Conservation (phyloP, 108 stramenopile genomes). For the Skeletonema costatum region DNA sequence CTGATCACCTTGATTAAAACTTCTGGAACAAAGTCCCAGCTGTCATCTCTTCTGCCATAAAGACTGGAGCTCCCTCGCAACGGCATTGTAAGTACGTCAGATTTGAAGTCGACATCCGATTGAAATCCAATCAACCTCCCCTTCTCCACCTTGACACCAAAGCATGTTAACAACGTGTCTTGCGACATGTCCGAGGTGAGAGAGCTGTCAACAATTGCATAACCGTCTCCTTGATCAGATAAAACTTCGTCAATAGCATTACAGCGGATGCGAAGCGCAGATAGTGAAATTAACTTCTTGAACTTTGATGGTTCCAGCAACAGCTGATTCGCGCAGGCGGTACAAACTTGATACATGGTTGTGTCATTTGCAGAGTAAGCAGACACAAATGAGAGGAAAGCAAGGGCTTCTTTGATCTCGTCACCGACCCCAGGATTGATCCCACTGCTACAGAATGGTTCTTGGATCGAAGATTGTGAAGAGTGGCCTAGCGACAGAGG, state of each 20-base stretch:
- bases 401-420: conserved; percentile 35
- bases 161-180: conserved; percentile 13
- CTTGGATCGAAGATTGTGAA: conserved; percentile 7
- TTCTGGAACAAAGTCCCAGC: conserved; percentile 1
- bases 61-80: not conserved
- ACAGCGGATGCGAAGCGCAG: conserved; percentile 23
- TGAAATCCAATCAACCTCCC: conserved; percentile 26
- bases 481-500: conserved; percentile 20
- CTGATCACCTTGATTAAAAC: conserved; percentile 8
- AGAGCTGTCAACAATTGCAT: not conserved
- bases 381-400: conserved; percentile 42
- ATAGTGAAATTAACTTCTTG: conserved; percentile 30
- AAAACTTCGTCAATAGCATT: conserved; percentile 20
- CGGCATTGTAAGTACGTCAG: conserved; percentile 1
- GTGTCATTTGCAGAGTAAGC: conserved; percentile 39
- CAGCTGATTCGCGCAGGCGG: conserved; percentile 59
- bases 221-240: not conserved
- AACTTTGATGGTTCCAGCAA: conserved; percentile 51
- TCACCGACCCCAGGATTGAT: conserved; percentile 9
- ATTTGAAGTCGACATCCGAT: conserved; percentile 12
- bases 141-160: conserved; percentile 10
- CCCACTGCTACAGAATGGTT: conserved; percentile 1
- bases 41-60: not conserved
- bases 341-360: conserved; percentile 35
- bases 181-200: not conserved